Percentiles rank a stretch among this genome's conserved stretches.
phyloP scores from a whole-genome alignment of 306 rosid species.

The Arachis hypogaea region DNA sequence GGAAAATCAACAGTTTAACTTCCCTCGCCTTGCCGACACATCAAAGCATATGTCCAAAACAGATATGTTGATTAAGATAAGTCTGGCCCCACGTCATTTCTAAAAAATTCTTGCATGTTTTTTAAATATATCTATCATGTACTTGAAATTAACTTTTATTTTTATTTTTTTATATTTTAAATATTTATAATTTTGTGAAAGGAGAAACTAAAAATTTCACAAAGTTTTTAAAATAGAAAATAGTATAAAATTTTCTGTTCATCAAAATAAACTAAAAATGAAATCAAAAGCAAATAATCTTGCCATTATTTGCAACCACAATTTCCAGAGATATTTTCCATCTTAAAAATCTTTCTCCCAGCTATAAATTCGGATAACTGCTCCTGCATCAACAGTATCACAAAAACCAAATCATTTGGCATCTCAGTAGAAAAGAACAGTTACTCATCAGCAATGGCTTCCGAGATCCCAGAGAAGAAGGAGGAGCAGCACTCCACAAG shows the following conservation, averaged over 20 bases:
- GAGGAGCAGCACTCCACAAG: constrained; percentile 25
- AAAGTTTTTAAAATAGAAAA: too few species aligned
- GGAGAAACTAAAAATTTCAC: too few species aligned
- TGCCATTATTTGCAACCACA: background rate
- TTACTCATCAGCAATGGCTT: constrained; percentile 9
- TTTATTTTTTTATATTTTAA: too few species aligned
- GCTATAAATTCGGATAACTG: background rate
- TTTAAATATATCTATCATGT: too few species aligned
- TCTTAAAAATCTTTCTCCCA: background rate
- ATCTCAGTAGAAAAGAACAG: background rate
- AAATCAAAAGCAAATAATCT: too few species aligned
- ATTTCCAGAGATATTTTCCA: constrained; percentile 8
- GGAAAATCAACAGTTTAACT: background rate
- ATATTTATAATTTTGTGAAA: too few species aligned
- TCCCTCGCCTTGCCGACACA: constrained; percentile 5
- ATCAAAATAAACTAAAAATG: too few species aligned
- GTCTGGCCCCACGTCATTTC: background rate
- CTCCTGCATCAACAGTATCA: background rate
- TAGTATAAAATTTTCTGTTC: too few species aligned
- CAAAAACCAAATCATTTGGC: background rate
- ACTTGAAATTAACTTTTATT: too few species aligned
- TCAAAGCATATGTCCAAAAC: background rate
- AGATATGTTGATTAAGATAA: background rate
- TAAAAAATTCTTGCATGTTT: too few species aligned
- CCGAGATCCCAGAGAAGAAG: background rate